These are phyloP conservation scores for Capsicum chinense DNA, from an alignment of 257 asterid genomes.

Conservation along the genomic window DNA sequence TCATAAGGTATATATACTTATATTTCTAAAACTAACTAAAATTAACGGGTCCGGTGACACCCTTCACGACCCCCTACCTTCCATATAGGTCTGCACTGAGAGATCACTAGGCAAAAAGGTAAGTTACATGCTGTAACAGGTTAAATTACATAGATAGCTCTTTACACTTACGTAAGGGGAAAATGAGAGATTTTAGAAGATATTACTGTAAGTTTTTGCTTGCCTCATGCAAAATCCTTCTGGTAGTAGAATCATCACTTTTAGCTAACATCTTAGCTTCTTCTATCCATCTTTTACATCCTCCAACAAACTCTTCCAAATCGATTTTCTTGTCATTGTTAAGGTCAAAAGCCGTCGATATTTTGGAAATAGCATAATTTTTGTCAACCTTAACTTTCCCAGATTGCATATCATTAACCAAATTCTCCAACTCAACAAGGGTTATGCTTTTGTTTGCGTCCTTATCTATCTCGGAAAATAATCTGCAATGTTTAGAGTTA, in stretches of 20 bases:
- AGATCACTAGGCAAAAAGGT: background rate
- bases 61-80: background rate
- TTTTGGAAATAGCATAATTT: slow-evolving; percentile 43
- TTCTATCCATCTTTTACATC: slow-evolving; percentile 46
- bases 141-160: background rate
- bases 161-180: background rate
- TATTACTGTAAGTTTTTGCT: slow-evolving; percentile 3
- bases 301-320: slow-evolving; percentile 42
- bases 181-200: background rate
- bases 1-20: background rate
- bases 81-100: background rate
- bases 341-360: slow-evolving; percentile 40
- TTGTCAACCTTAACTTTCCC: slow-evolving; percentile 50
- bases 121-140: background rate
- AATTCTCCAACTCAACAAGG: slow-evolving; percentile 42
- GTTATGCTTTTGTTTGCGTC: slow-evolving; percentile 46
- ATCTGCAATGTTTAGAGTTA: slow-evolving; percentile 30
- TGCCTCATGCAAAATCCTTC: slow-evolving; percentile 37
- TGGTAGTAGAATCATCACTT: slow-evolving; percentile 33
- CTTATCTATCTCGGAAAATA: slow-evolving; percentile 41
- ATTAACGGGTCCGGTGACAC: too few relatives aligned
- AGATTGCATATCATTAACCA: slow-evolving; percentile 40
- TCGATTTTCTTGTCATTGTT: slow-evolving; percentile 42
- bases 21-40: too few relatives aligned
- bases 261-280: slow-evolving; percentile 39